Percentiles rank a stretch among this genome's conserved stretches.
Evolutionary conservation across 495 filamentous ascomycete genomes (phyloP).

Genomic region (Aspergillus wentii): DNA sequence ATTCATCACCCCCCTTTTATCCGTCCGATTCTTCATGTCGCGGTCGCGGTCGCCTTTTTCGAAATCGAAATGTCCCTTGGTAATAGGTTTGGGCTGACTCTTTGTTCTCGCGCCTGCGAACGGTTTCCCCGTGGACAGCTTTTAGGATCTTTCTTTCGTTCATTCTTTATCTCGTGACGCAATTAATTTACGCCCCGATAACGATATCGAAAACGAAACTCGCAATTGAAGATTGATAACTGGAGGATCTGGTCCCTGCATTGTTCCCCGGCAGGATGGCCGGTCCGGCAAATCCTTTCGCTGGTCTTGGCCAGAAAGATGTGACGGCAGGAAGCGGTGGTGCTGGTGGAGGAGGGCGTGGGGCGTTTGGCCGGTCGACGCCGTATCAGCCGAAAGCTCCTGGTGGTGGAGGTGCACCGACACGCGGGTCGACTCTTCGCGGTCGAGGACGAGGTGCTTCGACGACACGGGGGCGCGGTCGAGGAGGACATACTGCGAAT

Average conservation of each 20-base stretch:
- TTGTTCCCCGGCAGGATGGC: slow-evolving; percentile 29
- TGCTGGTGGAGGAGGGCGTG: slow-evolving; percentile 31
- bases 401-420: slow-evolving; percentile 1
- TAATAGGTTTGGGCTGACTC: slow-evolving; percentile 14
- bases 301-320: slow-evolving; percentile 24
- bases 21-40: too few relatives aligned
- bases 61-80: too few relatives aligned
- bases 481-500: slow-evolving; percentile 10
- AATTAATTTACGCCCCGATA: too few relatives aligned
- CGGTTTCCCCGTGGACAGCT: slow-evolving; percentile 10
- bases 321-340: slow-evolving; percentile 14
- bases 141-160: slow-evolving; percentile 11
- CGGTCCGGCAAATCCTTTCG: slow-evolving; percentile 31
- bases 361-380: slow-evolving; percentile 11
- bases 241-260: slow-evolving; percentile 2
- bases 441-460: slow-evolving; percentile 25
- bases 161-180: too few relatives aligned
- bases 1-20: too few relatives aligned
- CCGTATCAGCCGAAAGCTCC: slow-evolving; percentile 17
- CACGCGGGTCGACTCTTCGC: slow-evolving; percentile 14
- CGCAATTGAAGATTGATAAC: too few relatives aligned
- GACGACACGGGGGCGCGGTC: slow-evolving; percentile 14
- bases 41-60: too few relatives aligned
- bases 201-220: too few relatives aligned
- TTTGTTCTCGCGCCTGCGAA: slow-evolving; percentile 16